phyloP scores from a whole-genome alignment of 176 grass and related monocot genomes.

The Saccharum spontaneum region DNA sequence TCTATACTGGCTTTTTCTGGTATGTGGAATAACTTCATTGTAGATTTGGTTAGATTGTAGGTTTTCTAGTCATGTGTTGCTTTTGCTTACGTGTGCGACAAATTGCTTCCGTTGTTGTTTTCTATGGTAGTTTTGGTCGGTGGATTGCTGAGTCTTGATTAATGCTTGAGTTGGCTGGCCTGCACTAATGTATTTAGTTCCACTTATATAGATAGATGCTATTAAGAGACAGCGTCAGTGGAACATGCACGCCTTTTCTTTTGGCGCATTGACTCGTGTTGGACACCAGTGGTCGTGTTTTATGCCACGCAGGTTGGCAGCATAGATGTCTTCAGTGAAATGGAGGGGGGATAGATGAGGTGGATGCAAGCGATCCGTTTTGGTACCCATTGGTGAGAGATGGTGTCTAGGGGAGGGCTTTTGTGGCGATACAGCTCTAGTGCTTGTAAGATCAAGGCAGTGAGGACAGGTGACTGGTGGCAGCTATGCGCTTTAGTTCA shows the following conservation, averaged over 20 bases:
- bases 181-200: background rate
- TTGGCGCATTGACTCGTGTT: background rate
- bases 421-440: background rate
- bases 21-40: background rate
- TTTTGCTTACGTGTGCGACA: background rate
- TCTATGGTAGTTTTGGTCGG: background rate
- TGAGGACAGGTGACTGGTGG: background rate
- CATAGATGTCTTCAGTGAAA: background rate
- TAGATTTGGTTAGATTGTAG: slow-evolving; percentile 7
- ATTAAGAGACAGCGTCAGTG: background rate
- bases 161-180: background rate
- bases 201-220: background rate
- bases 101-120: background rate
- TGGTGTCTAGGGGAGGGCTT: background rate
- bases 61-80: background rate
- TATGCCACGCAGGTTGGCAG: background rate
- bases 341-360: background rate
- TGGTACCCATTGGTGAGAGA: background rate
- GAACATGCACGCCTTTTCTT: background rate
- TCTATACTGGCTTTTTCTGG: background rate
- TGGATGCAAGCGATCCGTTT: background rate
- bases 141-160: background rate
- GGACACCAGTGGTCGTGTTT: background rate
- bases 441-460: background rate
- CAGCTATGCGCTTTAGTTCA: background rate